Conservation (phyloP, 345 rosid genomes). For the Acer saccharum region DNA sequence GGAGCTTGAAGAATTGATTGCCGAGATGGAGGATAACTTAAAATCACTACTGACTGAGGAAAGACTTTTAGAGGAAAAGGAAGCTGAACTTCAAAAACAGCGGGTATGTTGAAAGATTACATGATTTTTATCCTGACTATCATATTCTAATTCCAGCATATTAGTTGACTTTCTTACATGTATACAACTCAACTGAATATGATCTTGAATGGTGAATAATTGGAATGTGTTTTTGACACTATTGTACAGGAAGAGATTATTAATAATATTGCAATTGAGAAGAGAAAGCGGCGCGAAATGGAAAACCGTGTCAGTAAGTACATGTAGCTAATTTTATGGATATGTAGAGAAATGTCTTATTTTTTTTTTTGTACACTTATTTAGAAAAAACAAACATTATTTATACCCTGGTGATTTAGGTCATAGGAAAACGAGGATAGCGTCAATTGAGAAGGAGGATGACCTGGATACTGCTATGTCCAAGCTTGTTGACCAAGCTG, state of each 20-base stretch:
- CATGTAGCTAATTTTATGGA: conserved; percentile 8
- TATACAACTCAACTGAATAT: conserved; percentile 6
- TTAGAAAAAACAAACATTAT: background rate
- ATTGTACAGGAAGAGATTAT: conserved; percentile 69
- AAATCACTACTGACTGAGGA: conserved; percentile 56
- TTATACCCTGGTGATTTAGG: conserved; percentile 32
- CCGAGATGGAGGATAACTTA: conserved; percentile 42
- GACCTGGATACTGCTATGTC: conserved; percentile 63
- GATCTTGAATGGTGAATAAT: conserved; percentile 1
- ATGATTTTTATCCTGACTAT: background rate
- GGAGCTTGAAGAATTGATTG: conserved; percentile 59
- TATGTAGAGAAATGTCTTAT: background rate
- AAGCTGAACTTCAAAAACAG: conserved; percentile 63
- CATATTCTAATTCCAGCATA: conserved; percentile 1
- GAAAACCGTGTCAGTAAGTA: conserved; percentile 53
- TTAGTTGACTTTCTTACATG: background rate
- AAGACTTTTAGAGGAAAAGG: conserved; percentile 67
- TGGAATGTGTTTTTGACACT: conserved; percentile 1
- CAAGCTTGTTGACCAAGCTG: conserved; percentile 62
- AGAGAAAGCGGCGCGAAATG: conserved; percentile 55
- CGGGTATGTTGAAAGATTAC: conserved; percentile 48
- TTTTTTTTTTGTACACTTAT: conserved; percentile 8
- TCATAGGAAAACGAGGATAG: conserved; percentile 63
- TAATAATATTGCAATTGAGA: conserved; percentile 38
- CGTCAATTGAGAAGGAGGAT: conserved; percentile 62